Base-by-base conservation (phyloP, 306 rosid species). In the Sindora glabra region DNA sequence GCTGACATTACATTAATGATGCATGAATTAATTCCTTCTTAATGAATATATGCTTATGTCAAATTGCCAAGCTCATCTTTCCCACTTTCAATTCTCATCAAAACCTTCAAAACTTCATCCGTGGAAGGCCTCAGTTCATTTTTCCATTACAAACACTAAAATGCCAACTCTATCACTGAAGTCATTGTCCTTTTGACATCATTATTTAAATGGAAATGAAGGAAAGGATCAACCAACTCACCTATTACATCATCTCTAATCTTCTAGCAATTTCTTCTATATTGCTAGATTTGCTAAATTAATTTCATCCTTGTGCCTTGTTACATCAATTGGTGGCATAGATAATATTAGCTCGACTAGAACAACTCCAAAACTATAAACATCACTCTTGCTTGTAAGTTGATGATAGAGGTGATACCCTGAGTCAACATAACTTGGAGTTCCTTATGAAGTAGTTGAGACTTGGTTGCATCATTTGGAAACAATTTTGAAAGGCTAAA, bases 391-490 rank as follows among this genome's bases (percentile, higher is more conserved):
- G n/a, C 72, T 52, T 0, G 83, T 74, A 30, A 81, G 78, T 61
- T 77, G 77, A 49, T 73, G 74, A 25, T 80, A 74, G 21, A 73
- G 74, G 54, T 74, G 79, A 49, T 81, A 74, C 46, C 74, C 80
- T 9, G 83, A 83, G 22, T 81, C 83, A 8, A 77, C 80, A 22
- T 77, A 74, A 1, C 83, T 83, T 17, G 80, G 86, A 2, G 83
- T 77, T 18, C 86, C 86, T 44, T 77, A 83, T 22, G 86, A 83
- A 56, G 76, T 59, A 2, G 80, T 81, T 10, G 86, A 77, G 59
- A 77, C 71, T 38, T 81, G 86, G 10, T 68, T 70, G 11, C 80
- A 21, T 81, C 65, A 19, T 13, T 10, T 10, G 86, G 83, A 58
- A 77, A 81, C 19, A 70, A 37, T 25, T 83, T 19, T 15, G 86